phyloP scores from a whole-genome alignment of 768 basidiomycete genomes.

The Chiua virens region DNA sequence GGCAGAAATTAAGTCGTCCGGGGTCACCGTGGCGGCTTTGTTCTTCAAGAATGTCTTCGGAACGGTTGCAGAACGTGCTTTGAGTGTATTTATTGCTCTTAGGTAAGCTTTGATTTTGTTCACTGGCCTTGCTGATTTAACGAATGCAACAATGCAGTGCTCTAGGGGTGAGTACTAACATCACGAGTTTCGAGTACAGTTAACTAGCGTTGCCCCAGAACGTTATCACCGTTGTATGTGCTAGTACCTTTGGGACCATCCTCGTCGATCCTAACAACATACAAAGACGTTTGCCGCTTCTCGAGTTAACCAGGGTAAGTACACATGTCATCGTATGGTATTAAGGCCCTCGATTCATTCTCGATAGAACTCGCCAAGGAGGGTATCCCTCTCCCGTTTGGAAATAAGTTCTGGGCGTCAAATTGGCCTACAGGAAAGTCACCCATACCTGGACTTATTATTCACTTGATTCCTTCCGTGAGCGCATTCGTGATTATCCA shows the following conservation, averaged over 20 bases:
- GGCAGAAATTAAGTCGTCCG: conserved; percentile 46
- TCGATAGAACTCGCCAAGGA: conserved; percentile 56
- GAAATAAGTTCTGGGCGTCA: conserved; percentile 59
- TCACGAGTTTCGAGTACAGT: no score
- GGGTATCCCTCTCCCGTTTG: conserved; percentile 58
- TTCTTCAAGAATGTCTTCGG: conserved; percentile 65
- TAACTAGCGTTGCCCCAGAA: no score
- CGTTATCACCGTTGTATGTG: conserved; percentile 33
- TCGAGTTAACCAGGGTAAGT: conserved; percentile 50
- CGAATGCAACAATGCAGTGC: conserved; percentile 29
- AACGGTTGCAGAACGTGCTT: conserved; percentile 46
- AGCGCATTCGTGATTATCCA: conserved; percentile 4
- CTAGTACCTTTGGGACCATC: conserved; percentile 9
- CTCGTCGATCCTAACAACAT: not conserved
- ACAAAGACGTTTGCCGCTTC: conserved; percentile 49
- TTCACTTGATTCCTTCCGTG: conserved; percentile 55
- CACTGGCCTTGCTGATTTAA: not conserved
- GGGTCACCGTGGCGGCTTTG: conserved; percentile 57
- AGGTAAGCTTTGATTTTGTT: conserved; percentile 34
- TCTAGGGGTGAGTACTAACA: conserved; percentile 31
- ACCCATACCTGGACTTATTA: conserved; percentile 54
- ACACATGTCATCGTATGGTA: not conserved
- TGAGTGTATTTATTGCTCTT: conserved; percentile 58
- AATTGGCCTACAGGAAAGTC: conserved; percentile 62
- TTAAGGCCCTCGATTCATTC: no score